Conservation (phyloP, 768 basidiomycete species). For the Coprinopsis cinerea region DNA sequence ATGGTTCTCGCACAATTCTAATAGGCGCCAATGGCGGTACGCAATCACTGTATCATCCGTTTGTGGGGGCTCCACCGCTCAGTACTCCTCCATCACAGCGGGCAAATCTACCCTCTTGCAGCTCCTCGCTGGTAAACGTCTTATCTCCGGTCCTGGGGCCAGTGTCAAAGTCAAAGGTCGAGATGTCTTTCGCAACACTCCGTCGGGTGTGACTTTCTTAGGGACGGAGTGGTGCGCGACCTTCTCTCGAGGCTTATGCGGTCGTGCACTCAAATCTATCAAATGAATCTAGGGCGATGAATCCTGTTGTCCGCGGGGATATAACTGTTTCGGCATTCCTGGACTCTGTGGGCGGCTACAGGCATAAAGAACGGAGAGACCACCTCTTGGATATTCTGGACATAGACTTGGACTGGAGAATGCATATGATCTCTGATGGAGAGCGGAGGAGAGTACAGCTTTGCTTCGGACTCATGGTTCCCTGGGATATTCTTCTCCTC, state of each 20-base stretch:
- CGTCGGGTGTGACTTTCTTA: conserved; percentile 76
- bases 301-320: conserved; percentile 92
- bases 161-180: conserved; percentile 66
- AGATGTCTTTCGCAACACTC: conserved; percentile 88
- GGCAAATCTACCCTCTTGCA: conserved; percentile 97
- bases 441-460: conserved; percentile 90
- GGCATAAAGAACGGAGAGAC: conserved; percentile 86
- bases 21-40: conserved; percentile 92
- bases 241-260: not conserved
- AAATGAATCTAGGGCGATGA: conserved; percentile 79
- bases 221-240: conserved; percentile 85
- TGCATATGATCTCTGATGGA: conserved; percentile 95
- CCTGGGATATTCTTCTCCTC: conserved; percentile 89
- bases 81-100: conserved; percentile 35
- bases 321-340: conserved; percentile 90
- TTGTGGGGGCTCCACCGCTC: too few species aligned
- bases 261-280: conserved; percentile 9
- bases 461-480: conserved; percentile 91
- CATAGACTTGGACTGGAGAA: conserved; percentile 93
- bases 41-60: conserved; percentile 17
- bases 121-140: conserved; percentile 87
- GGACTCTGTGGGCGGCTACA: conserved; percentile 96
- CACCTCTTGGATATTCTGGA: conserved; percentile 85
- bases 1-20: conserved; percentile 78
- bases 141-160: conserved; percentile 49